Conservation (phyloP, 352 stramenopile species). For the Globisporangium yorkense region DNA sequence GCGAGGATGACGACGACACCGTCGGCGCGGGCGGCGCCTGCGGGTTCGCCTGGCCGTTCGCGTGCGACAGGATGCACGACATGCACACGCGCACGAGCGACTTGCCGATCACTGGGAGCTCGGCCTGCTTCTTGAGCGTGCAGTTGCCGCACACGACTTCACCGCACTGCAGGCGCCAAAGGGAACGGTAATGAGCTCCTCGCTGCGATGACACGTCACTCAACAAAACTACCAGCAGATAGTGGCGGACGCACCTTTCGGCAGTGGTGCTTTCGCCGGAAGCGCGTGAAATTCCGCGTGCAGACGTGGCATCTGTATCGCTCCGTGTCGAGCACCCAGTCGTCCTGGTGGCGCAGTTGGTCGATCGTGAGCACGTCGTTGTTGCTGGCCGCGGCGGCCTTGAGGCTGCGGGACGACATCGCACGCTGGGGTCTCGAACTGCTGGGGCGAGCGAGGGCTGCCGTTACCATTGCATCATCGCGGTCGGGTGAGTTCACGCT, state of each 20-base stretch:
- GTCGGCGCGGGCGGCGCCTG: slow-evolving; percentile 42
- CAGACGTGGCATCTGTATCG: slow-evolving; percentile 86
- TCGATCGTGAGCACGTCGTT: slow-evolving; percentile 88
- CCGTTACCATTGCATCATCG: background rate
- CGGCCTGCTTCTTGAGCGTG: slow-evolving; percentile 81
- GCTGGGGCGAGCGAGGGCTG: background rate
- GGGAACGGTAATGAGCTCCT: background rate
- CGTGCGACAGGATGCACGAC: slow-evolving; percentile 86
- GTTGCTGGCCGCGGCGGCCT: slow-evolving; percentile 61
- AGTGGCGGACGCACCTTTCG: slow-evolving; percentile 47
- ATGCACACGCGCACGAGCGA: slow-evolving; percentile 86
- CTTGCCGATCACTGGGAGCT: slow-evolving; percentile 79
- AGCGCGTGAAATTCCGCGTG: slow-evolving; percentile 85
- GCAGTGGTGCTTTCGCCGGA: slow-evolving; percentile 87
- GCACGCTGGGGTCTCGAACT: background rate
- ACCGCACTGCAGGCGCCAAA: slow-evolving; percentile 43
- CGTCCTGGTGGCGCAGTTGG: slow-evolving; percentile 82
- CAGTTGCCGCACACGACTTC: slow-evolving; percentile 87
- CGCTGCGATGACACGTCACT: background rate
- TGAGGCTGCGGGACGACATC: slow-evolving; percentile 76
- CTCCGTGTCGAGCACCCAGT: slow-evolving; percentile 87
- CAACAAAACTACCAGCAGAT: background rate
- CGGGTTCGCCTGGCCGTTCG: slow-evolving; percentile 70
- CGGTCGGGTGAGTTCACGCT: too few species aligned
- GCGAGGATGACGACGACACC: slow-evolving; percentile 34